These are phyloP conservation scores for Gyrodon lividus DNA, from an alignment of 768 basidiomycete species.

Conservation along the genomic window DNA sequence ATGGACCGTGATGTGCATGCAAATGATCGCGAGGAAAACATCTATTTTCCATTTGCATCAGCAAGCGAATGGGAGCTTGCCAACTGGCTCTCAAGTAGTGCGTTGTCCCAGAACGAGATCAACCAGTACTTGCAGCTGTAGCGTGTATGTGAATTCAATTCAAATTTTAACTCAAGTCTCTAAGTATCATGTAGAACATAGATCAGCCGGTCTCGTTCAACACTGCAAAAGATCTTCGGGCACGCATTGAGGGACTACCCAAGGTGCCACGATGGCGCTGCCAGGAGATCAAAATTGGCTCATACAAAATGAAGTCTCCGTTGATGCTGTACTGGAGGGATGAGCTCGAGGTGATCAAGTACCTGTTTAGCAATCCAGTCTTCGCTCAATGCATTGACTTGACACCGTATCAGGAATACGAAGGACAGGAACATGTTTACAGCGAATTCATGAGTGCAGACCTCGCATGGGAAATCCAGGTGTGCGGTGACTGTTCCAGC, in stretches of 20 bases:
- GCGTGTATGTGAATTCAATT: neutral
- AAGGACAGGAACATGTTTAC: neutral
- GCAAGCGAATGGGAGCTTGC: conserved; percentile 4
- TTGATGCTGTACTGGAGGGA: conserved; percentile 18
- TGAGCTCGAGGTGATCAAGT: conserved; percentile 24
- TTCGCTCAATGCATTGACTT: conserved; percentile 8
- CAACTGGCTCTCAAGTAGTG: conserved; percentile 2
- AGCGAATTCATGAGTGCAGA: conserved; percentile 25
- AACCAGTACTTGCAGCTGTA: neutral
- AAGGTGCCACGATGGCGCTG: conserved; percentile 6
- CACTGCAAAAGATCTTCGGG: neutral
- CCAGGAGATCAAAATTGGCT: conserved; percentile 5
- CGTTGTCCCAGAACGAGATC: conserved; percentile 2
- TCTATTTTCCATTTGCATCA: neutral
- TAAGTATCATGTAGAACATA: neutral
- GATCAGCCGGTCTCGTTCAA: neutral
- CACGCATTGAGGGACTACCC: neutral
- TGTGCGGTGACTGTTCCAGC: neutral
- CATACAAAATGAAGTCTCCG: conserved; percentile 1
- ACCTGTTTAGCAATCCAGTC: conserved; percentile 23
- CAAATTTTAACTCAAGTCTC: too few species aligned
- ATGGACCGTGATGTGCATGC: conserved; percentile 5
- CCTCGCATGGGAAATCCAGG: conserved; percentile 27
- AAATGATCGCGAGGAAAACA: neutral
- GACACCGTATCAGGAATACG: neutral